These are phyloP conservation scores for Buxus sempervirens DNA, from an alignment of 164 flowering plant genomes.

Conservation along the genomic window DNA sequence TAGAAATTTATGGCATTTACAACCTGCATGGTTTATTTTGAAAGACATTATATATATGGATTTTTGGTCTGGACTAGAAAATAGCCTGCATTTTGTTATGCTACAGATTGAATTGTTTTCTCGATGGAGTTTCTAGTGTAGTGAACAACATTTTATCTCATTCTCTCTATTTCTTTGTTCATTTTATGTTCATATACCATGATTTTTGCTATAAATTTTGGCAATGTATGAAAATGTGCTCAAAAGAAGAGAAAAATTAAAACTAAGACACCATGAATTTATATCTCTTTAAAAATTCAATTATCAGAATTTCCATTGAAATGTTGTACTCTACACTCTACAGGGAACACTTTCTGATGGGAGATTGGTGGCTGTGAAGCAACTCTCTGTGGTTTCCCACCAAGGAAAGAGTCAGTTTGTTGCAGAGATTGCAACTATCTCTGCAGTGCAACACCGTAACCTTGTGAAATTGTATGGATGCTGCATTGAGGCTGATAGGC, in stretches of 20 bases:
- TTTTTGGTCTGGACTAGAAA: no score
- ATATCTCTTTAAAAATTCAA: not conserved
- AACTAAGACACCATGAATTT: not conserved
- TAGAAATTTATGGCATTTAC: no score
- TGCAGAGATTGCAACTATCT: slow-evolving; percentile 75
- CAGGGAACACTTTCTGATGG: slow-evolving; percentile 70
- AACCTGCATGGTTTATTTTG: no score
- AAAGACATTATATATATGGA: no score
- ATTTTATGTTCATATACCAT: no score
- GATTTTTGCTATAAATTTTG: no score
- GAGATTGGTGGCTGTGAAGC: slow-evolving; percentile 65
- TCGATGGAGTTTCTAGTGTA: no score
- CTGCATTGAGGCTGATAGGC: slow-evolving; percentile 63
- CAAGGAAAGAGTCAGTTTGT: slow-evolving; percentile 74
- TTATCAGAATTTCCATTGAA: not conserved
- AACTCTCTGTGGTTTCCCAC: slow-evolving; percentile 60
- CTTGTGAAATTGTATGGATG: slow-evolving; percentile 80
- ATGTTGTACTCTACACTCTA: not conserved
- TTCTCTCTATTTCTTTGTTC: no score
- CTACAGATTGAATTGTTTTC: no score
- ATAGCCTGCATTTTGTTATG: no score
- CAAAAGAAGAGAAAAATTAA: not conserved
- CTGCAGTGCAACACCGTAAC: slow-evolving; percentile 81
- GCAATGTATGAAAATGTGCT: not conserved
- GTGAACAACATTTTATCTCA: no score